Base-by-base conservation (phyloP, 2,329 filamentous ascomycete species). In the Botrytis fabae region DNA sequence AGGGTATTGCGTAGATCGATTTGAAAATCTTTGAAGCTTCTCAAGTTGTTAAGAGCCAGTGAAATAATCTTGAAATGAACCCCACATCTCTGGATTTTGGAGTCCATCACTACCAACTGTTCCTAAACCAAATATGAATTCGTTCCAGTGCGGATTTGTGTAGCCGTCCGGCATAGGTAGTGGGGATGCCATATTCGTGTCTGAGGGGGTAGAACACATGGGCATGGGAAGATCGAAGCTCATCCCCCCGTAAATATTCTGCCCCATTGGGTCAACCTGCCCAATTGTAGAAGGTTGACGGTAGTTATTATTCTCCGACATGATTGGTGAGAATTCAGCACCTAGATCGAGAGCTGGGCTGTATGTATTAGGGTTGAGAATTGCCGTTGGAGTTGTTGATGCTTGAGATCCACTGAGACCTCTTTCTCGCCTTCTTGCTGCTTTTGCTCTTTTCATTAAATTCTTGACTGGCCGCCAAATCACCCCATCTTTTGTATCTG, bases 391-490 rank as follows among this genome's bases (percentile, higher is more conserved):
- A 22, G 35, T 22, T 14, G 28, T 68, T 20, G 70, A 59, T 22
- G 42, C 40, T 69, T 69, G 70, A 18, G 51, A 48, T 32, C 18
- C 62, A 59, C 62, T 66, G 38, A 66, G n/a, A 22, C 22, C n/a
- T 59, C 44, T 57, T 66, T 64, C 71, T 73, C 70, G 71, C 35
- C n/a, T 22, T 61, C 73, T 70, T 12, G 82, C 84, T 5, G 81
- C 81, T 76, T 80, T 83, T 0, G 87, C 87, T 78, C 85, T 86
- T 74, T 83, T 84, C 74, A 86, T 81, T 6, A 89, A 79, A 77
- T 87, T 88, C 76, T 84, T 84, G 42, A 89, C 84, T 2, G 87
- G 87, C 57, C 84, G 81, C 87, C 87, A 89, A 12, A 89, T 82
- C 70, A 84, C 83, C 1, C 87, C 87, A 40, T 82, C 82, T 66